Evolutionary conservation across 352 stramenopile genomes (phyloP), one percentile per base, ranked within the genome.

Genomic region (Globisporangium barbulae): DNA sequence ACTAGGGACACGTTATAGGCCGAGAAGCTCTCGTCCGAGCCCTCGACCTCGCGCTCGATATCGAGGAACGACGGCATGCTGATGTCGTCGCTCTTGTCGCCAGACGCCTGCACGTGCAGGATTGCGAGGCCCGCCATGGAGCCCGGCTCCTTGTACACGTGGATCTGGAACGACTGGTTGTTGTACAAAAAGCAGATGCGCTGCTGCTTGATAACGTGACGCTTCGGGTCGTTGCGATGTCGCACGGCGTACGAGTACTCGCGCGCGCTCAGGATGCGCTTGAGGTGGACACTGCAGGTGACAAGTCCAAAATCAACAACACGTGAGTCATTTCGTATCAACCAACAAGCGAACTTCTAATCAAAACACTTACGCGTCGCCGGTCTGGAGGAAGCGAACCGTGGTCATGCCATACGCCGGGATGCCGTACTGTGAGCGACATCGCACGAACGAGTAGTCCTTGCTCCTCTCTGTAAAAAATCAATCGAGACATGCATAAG

Each of bases 151-250:
- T 94, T 94, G 75, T 94, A 94, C 31, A 91, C 72, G 67, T 94
- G 85, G 47, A 94, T 87, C 69, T 94, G 84, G 69, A 93, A 91
- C 44, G 85, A 94, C 69, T 93, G 85, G 69, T 93, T 93, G 66
- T 90, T 72, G 72, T 92, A 91, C 53, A 94, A 54, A 41, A 94
- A 94, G 67, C 85, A 94, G 67, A 93, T 91, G 49, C 85, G 85
- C 66, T 92, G 83, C 73, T 94, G 85, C 75, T 94, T 94, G 71
- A 94, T 93, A 65, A 92, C 81, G 49, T 89, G 72, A 42, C 85
- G 82, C 41, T 57, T 79, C 28, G 73, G 79, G 61, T 93, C 85
- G 44, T 55, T 75, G 47, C 85, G 85, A 74, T 93, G 85, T 64
- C 79, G 78, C 70, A 94, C 82, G 19, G 85, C 85, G 67, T 91